These are phyloP conservation scores for Arachis monticola DNA, from an alignment of 331 rosid species.

Conservation along the genomic window DNA sequence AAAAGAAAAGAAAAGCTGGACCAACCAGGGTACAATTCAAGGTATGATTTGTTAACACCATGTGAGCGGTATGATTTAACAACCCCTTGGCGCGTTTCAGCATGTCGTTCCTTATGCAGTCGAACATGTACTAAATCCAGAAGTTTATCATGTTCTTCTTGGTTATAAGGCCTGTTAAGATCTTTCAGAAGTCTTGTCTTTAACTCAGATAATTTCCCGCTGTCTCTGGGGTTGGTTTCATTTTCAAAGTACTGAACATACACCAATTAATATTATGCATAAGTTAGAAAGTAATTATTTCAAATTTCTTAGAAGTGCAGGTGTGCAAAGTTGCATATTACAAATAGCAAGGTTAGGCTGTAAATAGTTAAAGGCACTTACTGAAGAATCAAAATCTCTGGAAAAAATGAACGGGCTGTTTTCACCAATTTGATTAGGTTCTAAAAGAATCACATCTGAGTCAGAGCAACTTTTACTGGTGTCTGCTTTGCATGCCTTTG, in stretches of 20 bases:
- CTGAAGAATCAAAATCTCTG: slow-evolving; percentile 36
- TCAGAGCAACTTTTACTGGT: slow-evolving; percentile 38
- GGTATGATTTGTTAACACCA: slow-evolving; percentile 56
- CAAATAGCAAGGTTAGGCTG: neutral
- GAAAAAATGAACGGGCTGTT: slow-evolving; percentile 42
- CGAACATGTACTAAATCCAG: slow-evolving; percentile 11
- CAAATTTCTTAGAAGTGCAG: slow-evolving; percentile 11
- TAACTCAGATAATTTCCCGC: slow-evolving; percentile 38
- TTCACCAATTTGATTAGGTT: slow-evolving; percentile 41
- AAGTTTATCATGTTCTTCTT: slow-evolving; percentile 36
- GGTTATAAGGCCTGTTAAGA: slow-evolving; percentile 64
- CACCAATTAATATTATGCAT: slow-evolving; percentile 18
- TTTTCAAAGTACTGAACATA: slow-evolving; percentile 35
- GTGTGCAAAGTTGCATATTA: slow-evolving; percentile 14
- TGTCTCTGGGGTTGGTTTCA: slow-evolving; percentile 21
- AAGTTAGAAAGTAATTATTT: neutral
- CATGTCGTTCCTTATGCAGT: slow-evolving; percentile 39
- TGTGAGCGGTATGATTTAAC: slow-evolving; percentile 25
- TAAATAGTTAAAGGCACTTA: slow-evolving; percentile 43
- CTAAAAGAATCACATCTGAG: slow-evolving; percentile 42
- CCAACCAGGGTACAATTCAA: slow-evolving; percentile 61
- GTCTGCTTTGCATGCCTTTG: slow-evolving; percentile 11
- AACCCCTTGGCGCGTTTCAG: slow-evolving; percentile 45
- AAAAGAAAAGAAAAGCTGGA: slow-evolving; percentile 24
- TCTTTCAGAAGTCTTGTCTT: slow-evolving; percentile 58